Base-by-base conservation (phyloP, 202 grass and related monocot genomes). In the Zoysia matrella region DNA sequence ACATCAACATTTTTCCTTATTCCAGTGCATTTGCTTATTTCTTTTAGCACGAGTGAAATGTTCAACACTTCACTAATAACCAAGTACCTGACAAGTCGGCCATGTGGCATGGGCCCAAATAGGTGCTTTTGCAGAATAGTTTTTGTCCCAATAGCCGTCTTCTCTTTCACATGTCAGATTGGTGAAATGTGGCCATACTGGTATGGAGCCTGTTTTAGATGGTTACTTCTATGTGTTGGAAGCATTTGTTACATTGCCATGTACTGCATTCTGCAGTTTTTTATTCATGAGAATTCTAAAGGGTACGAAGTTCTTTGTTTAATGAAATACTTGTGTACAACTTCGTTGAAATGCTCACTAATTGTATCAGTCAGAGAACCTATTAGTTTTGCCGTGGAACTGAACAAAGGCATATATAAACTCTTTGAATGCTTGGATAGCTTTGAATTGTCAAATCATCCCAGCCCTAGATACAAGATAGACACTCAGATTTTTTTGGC, bases 361-460 rank as follows among this genome's bases (percentile, higher is more conserved):
- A 66, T 5, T 6, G 4, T 50, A 30, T 15, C 39, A 11, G 6
- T 40, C 8, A 48, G 41, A 39, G 3, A 7, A 22, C 7, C 16
- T 48, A 47, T 4, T 39, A 39, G 39, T 69, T 15, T 79, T 79
- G 41, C 40, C 30, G 44, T 22, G 16, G 45, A 47, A 43, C 6
- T 11, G 39, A 55, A 30, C 40, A 30, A 67, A 55, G 67, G 36
- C 80, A 30, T 36, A 8, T 44, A 61, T 61, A 36, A 10, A 47
- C 45, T 84, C 30, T 60, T 84, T 18, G 42, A 42, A 70, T 70
- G 14, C 11, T 70, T 45, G 15, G 13, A 6, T 77, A 61, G 36
- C 11, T 22, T 18, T 83, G 71, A 65, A 6, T 55, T 39, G 3
- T 60, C 70, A 36, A 36, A 36, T 36, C 30, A 36, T 36, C 30